Base-by-base conservation (phyloP, 176 grass and related monocot genomes). In the Alopecurus myosuroides region DNA sequence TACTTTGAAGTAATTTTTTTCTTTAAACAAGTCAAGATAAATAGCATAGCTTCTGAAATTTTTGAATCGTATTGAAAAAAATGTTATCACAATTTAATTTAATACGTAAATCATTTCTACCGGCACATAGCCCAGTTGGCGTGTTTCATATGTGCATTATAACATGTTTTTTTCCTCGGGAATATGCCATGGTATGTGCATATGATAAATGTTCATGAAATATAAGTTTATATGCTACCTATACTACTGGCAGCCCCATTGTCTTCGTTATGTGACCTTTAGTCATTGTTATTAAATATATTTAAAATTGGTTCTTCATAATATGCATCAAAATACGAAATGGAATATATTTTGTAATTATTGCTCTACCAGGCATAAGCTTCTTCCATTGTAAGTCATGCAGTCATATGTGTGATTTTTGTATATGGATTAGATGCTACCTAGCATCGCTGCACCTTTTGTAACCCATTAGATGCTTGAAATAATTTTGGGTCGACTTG, bases 1-100 rank as follows among this genome's bases (percentile, higher is more conserved):
- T 55, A 50, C 29, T 49, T 77, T 83, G 23, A 63, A 40, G 52
- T 79, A 39, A 44, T 69, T 88, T 77, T 29, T 31, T 60, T 35
- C 39, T 23, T 82, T 36, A 5, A 37, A 31, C 33, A 62, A 84
- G 46, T 46, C 44, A 42, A 80, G 46, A 23, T 85, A 44, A 44
- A 51, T 42, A 71, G 23, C 30, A 40, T 37, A 15, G 75, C 11
- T 58, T 49, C 34, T 58, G n/a, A 22, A 77, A 57, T 18, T 55
- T 26, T 53, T 41, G n/a, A 80, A 55, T 81, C 20, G 55, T 62
- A 44, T 17, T 78, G 63, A 17, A 50, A 46, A 29, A 23, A 26
- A 51, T 36, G 31, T 7, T 49, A 23, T 56, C 11, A 51, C 48
- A 44, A 58, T 72, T 57, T 19, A 60, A 46, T 58, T 73, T 56